Percentiles rank a stretch among this genome's conserved stretches.
These are phyloP conservation scores for Trametes meyenii DNA, from an alignment of 768 basidiomycete species.

Conservation along the genomic window DNA sequence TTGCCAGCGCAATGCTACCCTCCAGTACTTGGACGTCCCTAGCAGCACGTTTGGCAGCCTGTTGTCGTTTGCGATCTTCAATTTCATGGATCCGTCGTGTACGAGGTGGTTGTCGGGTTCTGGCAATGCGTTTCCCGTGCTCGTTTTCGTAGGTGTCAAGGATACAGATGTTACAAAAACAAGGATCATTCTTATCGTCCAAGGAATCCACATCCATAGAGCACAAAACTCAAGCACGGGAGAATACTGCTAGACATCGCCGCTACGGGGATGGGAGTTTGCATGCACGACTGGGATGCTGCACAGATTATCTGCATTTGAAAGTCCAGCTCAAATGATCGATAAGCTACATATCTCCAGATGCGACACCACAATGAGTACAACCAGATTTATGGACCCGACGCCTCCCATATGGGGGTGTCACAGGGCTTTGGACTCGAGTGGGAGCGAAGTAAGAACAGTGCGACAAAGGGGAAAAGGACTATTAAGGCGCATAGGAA, in stretches of 20 bases:
- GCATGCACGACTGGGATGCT: too few relatives aligned
- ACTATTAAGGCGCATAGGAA: background rate
- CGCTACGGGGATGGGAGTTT: too few relatives aligned
- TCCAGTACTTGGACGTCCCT: background rate
- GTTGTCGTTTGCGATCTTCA: background rate
- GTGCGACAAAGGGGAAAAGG: background rate
- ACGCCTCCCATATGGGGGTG: background rate
- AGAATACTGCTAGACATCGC: too few relatives aligned
- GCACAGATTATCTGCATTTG: too few relatives aligned
- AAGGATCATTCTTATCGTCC: background rate
- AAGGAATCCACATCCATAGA: too few relatives aligned
- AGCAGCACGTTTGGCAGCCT: background rate
- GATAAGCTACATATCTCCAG: background rate
- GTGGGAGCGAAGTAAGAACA: background rate
- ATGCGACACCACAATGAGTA: background rate
- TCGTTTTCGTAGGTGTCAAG: background rate
- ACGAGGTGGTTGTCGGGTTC: background rate
- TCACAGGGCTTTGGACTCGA: background rate
- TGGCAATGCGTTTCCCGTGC: background rate
- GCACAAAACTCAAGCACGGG: too few relatives aligned
- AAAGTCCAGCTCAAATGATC: too few relatives aligned
- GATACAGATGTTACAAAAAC: background rate
- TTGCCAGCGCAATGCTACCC: background rate
- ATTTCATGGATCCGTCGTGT: background rate
- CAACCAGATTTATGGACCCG: background rate